A percentile compares a stretch with the other conserved stretches of the same genome.
These are phyloP conservation scores for Phtheirospermum japonicum DNA, from an alignment of 257 asterid genomes.

Conservation along the genomic window DNA sequence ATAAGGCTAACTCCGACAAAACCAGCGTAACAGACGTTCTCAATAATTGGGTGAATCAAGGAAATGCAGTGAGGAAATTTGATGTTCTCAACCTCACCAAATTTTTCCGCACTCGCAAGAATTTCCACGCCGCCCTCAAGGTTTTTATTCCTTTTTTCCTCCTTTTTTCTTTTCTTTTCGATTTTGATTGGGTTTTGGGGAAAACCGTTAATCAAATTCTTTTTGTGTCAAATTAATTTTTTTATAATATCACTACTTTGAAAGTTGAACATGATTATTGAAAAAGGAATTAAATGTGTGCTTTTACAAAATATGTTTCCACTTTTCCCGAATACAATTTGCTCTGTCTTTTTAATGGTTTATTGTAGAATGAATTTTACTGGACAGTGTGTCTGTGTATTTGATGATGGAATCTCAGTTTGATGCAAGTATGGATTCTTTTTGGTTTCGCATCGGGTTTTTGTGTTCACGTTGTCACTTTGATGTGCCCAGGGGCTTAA, in stretches of 20 bases:
- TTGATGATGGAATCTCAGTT: neutral
- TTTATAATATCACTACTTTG: no score
- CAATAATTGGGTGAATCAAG: conserved; percentile 36
- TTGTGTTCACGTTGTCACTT: no score
- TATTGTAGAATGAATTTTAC: neutral
- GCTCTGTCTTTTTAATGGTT: conserved; percentile 4
- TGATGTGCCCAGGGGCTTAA: no score
- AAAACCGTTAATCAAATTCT: neutral
- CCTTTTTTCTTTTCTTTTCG: neutral
- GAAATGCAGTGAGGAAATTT: neutral
- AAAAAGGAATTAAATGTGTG: neutral
- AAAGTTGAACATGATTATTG: no score
- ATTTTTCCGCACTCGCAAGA: conserved; percentile 11
- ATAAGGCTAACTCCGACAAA: conserved; percentile 25
- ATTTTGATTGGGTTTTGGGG: neutral
- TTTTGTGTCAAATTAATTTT: no score
- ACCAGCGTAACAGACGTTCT: conserved; percentile 34
- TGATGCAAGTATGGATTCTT: neutral
- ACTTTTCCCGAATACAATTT: neutral
- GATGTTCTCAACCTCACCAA: conserved; percentile 3
- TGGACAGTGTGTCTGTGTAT: no score
- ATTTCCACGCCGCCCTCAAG: conserved; percentile 41
- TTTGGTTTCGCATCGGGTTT: no score
- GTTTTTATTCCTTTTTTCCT: conserved; percentile 20
- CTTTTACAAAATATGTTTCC: neutral